These are phyloP conservation scores for Lachancea cidri DNA, from an alignment of 805 yeast genomes.

Conservation along the genomic window DNA sequence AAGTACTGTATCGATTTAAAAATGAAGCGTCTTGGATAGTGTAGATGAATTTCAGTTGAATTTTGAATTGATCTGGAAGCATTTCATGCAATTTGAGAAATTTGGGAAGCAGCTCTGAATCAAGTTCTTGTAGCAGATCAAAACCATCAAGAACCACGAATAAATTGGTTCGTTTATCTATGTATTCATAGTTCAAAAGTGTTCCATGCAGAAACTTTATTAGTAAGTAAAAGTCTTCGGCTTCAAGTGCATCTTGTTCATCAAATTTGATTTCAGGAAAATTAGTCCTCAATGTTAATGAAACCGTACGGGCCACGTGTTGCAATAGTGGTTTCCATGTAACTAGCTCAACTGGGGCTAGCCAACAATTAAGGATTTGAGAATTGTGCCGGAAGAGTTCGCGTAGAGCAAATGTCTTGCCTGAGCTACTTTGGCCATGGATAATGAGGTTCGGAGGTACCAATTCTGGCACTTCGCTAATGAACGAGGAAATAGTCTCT, in stretches of 20 bases:
- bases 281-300: conserved; percentile 13
- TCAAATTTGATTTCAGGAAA: conserved; percentile 12
- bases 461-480: conserved; percentile 17
- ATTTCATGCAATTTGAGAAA: conserved; percentile 26
- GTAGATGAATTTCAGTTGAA: conserved; percentile 24
- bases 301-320: conserved; percentile 24
- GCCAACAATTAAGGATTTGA: conserved; percentile 14
- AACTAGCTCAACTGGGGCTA: conserved; percentile 27
- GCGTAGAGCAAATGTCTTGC: conserved; percentile 24
- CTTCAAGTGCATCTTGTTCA: conserved; percentile 26
- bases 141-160: conserved; percentile 29
- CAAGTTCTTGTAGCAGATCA: conserved; percentile 30
- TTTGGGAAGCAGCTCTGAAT: conserved; percentile 24
- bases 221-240: conserved; percentile 27
- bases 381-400: conserved; percentile 16
- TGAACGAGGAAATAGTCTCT: conserved; percentile 16
- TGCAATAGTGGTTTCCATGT: conserved; percentile 31
- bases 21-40: conserved; percentile 22
- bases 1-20: conserved; percentile 24
- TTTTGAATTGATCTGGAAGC: conserved; percentile 14
- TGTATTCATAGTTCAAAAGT: conserved; percentile 10
- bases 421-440: conserved; percentile 29
- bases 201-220: conserved; percentile 18
- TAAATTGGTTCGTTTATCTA: conserved; percentile 10
- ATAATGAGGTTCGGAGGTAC: conserved; percentile 24